Percentiles rank a stretch among this genome's conserved stretches.
Conservation (phyloP, 495 filamentous ascomycete species). For the Aspergillus hancockii region DNA sequence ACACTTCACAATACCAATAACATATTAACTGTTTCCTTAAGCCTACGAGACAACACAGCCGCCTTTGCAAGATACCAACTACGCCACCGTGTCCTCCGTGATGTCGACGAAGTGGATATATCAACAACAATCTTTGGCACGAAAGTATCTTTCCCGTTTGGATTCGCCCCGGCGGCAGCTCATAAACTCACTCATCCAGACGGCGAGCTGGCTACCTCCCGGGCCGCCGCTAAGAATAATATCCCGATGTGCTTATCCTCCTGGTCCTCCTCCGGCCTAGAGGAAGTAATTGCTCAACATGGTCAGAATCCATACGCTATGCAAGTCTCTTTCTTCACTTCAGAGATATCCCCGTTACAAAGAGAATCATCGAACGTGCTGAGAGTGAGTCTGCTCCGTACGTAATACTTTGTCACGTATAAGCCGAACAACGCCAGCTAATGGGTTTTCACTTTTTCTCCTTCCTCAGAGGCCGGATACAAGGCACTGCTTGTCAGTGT, state of each 20-base stretch:
- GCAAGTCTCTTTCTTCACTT: slow-evolving; percentile 90
- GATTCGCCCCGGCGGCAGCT: slow-evolving; percentile 79
- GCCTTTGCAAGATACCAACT: slow-evolving; percentile 48
- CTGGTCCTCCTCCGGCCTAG: slow-evolving; percentile 46
- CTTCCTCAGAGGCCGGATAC: slow-evolving; percentile 63
- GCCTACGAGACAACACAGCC: slow-evolving; percentile 45
- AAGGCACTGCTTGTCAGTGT: slow-evolving; percentile 93
- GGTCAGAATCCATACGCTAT: slow-evolving; percentile 41
- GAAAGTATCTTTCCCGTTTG: slow-evolving; percentile 66
- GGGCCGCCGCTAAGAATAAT: slow-evolving; percentile 72
- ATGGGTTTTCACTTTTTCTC: neutral
- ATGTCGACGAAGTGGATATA: slow-evolving; percentile 49
- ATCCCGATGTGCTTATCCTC: slow-evolving; percentile 52
- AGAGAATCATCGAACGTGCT: slow-evolving; percentile 79
- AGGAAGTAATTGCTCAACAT: slow-evolving; percentile 44
- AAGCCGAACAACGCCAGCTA: no score
- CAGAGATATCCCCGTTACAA: slow-evolving; percentile 76
- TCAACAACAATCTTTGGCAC: slow-evolving; percentile 42
- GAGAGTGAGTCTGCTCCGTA: slow-evolving; percentile 52
- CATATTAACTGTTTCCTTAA: slow-evolving; percentile 3
- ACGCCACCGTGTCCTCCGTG: slow-evolving; percentile 49
- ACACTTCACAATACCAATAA: neutral
- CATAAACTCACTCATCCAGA: slow-evolving; percentile 79
- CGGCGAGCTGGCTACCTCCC: slow-evolving; percentile 76
- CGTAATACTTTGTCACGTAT: slow-evolving; percentile 5